Conservation (phyloP, 768 basidiomycete genomes). For the Galerina sulciceps region DNA sequence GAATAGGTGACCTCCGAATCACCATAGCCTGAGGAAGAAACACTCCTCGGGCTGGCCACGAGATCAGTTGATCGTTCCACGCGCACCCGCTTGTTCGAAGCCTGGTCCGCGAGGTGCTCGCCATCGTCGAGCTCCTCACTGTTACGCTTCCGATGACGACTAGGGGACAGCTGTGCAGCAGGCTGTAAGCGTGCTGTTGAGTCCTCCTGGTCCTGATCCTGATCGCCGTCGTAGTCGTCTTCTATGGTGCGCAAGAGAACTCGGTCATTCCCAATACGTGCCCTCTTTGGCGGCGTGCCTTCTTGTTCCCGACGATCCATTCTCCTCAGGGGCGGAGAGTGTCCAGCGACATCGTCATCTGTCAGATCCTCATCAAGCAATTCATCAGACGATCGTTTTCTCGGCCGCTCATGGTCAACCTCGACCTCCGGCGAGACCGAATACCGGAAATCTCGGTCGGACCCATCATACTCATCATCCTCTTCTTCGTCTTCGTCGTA, state of each 20-base stretch:
- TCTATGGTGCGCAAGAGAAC: no score
- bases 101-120: constrained; percentile 14
- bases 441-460: constrained; percentile 13
- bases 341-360: constrained; percentile 18
- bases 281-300: constrained; percentile 37
- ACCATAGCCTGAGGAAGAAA: background rate
- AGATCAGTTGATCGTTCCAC: constrained; percentile 13
- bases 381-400: constrained; percentile 31
- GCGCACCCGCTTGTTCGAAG: constrained; percentile 22
- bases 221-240: no score
- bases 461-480: constrained; percentile 17
- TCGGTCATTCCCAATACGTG: constrained; percentile 14
- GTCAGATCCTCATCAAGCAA: constrained; percentile 12
- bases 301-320: constrained; percentile 15
- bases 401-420: constrained; percentile 8
- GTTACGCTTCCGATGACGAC: constrained; percentile 47
- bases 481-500: constrained; percentile 24
- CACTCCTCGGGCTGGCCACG: constrained; percentile 5
- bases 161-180: constrained; percentile 19
- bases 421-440: constrained; percentile 16
- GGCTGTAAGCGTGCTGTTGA: constrained; percentile 6
- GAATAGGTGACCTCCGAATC: no score
- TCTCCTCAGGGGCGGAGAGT: constrained; percentile 18
- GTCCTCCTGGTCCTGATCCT: no score
- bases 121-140: constrained; percentile 54